Conservation (phyloP, 2,329 filamentous ascomycete species). For the Ophiocordyceps robertsii region DNA sequence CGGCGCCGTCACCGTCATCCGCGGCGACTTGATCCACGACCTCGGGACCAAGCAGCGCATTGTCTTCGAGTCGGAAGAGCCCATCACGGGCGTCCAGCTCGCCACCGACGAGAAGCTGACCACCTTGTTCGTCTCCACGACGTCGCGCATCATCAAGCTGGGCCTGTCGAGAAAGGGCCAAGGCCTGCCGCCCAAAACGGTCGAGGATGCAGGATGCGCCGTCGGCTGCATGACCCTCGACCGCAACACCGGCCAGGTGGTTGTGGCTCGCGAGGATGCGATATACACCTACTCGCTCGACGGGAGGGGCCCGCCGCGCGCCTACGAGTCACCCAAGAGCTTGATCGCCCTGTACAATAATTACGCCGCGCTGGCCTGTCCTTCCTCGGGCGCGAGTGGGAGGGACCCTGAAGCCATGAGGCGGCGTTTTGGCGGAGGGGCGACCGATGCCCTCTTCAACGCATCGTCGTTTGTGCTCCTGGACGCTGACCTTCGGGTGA, state of each 20-base stretch:
- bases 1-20: constrained; percentile 82
- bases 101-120: constrained; percentile 46
- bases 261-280: constrained; percentile 89
- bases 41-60: constrained; percentile 87
- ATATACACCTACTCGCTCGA: constrained; percentile 86
- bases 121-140: constrained; percentile 85
- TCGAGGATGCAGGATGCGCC: constrained; percentile 82
- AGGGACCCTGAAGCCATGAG: constrained; percentile 46
- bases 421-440: constrained; percentile 58
- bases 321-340: constrained; percentile 84
- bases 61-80: constrained; percentile 93
- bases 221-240: constrained; percentile 94
- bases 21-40: constrained; percentile 90
- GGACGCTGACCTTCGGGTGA: constrained; percentile 81
- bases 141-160: constrained; percentile 72
- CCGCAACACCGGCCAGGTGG: constrained; percentile 63
- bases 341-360: constrained; percentile 67
- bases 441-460: constrained; percentile 64
- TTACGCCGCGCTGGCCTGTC: constrained; percentile 78
- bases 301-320: constrained; percentile 75
- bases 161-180: constrained; percentile 81
- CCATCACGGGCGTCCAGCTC: constrained; percentile 83
- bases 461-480: constrained; percentile 81
- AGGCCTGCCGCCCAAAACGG: constrained; percentile 71
- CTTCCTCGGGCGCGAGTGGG: constrained; percentile 45